These are phyloP conservation scores for Trichopus zeylanicus DNA, from an alignment of 116 monocot genomes.

Conservation along the genomic window DNA sequence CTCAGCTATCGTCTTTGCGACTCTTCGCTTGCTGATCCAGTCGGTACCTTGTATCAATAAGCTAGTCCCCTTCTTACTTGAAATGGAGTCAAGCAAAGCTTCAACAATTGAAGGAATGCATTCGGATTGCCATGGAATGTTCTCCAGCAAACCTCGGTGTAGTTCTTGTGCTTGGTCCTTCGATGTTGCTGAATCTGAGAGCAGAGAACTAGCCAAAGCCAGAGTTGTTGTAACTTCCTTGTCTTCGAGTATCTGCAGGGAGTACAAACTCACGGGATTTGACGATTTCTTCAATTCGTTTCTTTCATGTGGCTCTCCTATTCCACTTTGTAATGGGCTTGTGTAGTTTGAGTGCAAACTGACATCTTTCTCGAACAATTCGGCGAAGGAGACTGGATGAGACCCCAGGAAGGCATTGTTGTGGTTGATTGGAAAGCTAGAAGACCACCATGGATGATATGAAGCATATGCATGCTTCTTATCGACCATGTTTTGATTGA, in stretches of 20 bases:
- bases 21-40: constrained; percentile 41
- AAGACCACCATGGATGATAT: constrained; percentile 28
- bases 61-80: constrained; percentile 31
- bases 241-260: constrained; percentile 3
- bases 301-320: constrained; percentile 1
- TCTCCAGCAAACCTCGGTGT: constrained; percentile 26
- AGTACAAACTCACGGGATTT: constrained; percentile 1
- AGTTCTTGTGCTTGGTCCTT: constrained; percentile 22
- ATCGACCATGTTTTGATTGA: constrained; percentile 9
- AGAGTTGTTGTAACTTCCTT: constrained; percentile 37
- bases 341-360: too few species aligned
- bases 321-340: not conserved
- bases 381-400: not conserved
- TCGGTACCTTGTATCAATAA: constrained; percentile 58
- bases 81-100: constrained; percentile 21
- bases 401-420: not conserved
- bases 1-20: constrained; percentile 37
- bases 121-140: constrained; percentile 74
- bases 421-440: constrained; percentile 2
- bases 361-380: not conserved
- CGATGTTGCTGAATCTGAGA: constrained; percentile 58
- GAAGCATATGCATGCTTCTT: constrained; percentile 10
- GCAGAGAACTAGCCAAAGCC: constrained; percentile 32
- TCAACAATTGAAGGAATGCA: constrained; percentile 38
- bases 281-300: constrained; percentile 5